Conservation (phyloP, 768 basidiomycete species). For the Guyanaporus albipodus region DNA sequence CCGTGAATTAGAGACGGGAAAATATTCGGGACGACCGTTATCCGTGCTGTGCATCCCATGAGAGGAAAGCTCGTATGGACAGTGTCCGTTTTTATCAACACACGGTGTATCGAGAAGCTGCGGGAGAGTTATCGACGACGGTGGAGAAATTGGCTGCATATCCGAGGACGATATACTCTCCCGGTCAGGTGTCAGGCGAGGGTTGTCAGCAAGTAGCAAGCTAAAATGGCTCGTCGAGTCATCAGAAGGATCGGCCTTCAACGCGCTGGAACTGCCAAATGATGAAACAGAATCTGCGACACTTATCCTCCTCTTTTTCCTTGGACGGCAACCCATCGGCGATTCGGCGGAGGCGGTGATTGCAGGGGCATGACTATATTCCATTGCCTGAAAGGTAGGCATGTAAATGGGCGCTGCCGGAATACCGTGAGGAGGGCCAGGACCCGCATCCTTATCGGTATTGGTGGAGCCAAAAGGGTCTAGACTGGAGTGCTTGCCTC, state of each 20-base stretch:
- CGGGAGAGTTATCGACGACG: constrained; percentile 26
- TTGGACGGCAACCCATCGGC: constrained; percentile 27
- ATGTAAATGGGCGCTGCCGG: constrained; percentile 35
- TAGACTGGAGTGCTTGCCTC: constrained; percentile 48
- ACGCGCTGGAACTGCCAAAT: constrained; percentile 27
- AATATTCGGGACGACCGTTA: constrained; percentile 31
- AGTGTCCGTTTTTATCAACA: constrained; percentile 22
- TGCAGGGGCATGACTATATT: constrained; percentile 34
- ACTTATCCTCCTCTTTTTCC: constrained; percentile 35
- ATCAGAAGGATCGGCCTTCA: constrained; percentile 25
- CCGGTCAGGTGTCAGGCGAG: constrained; percentile 31
- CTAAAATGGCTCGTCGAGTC: constrained; percentile 16
- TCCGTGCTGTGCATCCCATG: constrained; percentile 18
- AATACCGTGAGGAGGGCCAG: constrained; percentile 22
- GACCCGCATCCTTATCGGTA: constrained; percentile 33
- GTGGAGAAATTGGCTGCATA: constrained; percentile 31
- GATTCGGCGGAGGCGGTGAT: constrained; percentile 30
- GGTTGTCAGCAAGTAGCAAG: constrained; percentile 26
- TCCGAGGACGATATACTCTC: constrained; percentile 33
- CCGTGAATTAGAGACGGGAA: constrained; percentile 34
- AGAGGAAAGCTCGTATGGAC: constrained; percentile 26
- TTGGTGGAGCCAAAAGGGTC: constrained; percentile 45
- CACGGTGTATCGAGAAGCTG: constrained; percentile 25
- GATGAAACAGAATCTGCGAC: constrained; percentile 35
- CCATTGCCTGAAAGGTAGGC: constrained; percentile 40